Evolutionary conservation across 2,329 filamentous ascomycete species (phyloP).

Genomic region (Trichoderma harzianum): DNA sequence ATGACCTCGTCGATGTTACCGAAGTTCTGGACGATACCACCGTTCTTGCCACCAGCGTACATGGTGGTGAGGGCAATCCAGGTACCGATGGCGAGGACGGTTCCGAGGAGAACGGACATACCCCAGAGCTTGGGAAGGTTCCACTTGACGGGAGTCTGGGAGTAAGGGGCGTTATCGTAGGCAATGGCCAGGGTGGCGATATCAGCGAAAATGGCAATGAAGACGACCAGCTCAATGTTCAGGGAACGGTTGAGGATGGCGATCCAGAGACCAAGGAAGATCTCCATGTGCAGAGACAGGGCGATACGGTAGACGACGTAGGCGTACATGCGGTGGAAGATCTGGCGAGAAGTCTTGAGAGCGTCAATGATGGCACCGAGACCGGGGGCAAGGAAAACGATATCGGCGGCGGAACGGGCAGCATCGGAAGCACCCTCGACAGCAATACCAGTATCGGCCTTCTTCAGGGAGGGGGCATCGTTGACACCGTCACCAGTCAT

Average conservation of each 20-base stretch:
- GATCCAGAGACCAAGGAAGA: conserved; percentile 90
- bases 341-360: conserved; percentile 87
- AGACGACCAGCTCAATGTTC: conserved; percentile 84
- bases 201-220: conserved; percentile 93
- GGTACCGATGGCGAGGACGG: conserved; percentile 77
- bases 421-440: conserved; percentile 90
- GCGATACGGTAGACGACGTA: conserved; percentile 96
- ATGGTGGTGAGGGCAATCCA: conserved; percentile 90
- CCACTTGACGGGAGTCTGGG: conserved; percentile 86
- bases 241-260: conserved; percentile 80
- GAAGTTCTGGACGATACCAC: conserved; percentile 87
- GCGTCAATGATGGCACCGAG: conserved; percentile 90
- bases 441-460: conserved; percentile 94
- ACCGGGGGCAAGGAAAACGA: conserved; percentile 88
- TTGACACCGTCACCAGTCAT: conserved; percentile 98
- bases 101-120: conserved; percentile 79
- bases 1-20: conserved; percentile 78
- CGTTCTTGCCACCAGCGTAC: conserved; percentile 63
- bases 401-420: conserved; percentile 86
- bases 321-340: conserved; percentile 96
- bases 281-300: conserved; percentile 83
- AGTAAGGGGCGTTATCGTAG: conserved; percentile 89
- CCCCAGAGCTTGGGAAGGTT: conserved; percentile 93
- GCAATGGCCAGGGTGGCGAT: conserved; percentile 89
- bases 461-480: conserved; percentile 88